Evolutionary conservation across 345 rosid species (phyloP).

Genomic region (Syzygium aromaticum): DNA sequence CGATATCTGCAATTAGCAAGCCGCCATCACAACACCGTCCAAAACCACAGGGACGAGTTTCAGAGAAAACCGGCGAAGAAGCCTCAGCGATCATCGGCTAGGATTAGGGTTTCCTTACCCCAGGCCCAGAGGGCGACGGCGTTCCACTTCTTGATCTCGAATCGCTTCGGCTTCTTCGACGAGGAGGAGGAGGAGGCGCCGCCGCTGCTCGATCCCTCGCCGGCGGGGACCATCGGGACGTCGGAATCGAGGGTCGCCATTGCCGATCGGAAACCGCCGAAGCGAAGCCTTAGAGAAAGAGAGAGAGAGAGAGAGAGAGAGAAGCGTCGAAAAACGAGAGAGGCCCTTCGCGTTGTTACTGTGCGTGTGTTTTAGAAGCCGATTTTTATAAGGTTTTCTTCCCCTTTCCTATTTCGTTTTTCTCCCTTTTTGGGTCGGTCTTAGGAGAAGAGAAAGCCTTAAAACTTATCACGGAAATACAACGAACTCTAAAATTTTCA

Average conservation of each 20-base stretch:
- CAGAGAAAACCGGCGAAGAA: background rate
- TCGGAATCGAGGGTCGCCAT: conserved; percentile 85
- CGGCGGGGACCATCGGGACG: conserved; percentile 71
- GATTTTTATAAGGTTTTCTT: too few species aligned
- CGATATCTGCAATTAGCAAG: conserved; percentile 58
- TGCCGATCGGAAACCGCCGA: background rate
- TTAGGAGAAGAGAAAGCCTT: too few species aligned
- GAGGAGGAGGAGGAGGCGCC: conserved; percentile 41
- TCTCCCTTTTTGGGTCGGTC: too few species aligned
- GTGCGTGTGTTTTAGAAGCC: background rate
- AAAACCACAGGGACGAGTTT: background rate
- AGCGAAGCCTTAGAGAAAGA: background rate
- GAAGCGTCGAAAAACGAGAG: background rate
- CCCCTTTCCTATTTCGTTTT: too few species aligned
- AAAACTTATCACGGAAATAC: too few species aligned
- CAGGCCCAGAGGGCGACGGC: conserved; percentile 97
- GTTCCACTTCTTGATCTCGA: conserved; percentile 94
- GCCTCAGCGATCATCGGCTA: background rate
- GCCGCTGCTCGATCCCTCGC: conserved; percentile 48
- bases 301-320: background rate
- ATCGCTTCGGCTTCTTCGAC: conserved; percentile 73
- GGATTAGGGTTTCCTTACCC: conserved; percentile 45
- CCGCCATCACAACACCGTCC: background rate
- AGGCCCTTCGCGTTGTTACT: background rate
- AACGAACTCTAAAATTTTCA: too few species aligned